phyloP scores from a whole-genome alignment of 192 early-diverging fungal species.

The Gonapodya sp. region DNA sequence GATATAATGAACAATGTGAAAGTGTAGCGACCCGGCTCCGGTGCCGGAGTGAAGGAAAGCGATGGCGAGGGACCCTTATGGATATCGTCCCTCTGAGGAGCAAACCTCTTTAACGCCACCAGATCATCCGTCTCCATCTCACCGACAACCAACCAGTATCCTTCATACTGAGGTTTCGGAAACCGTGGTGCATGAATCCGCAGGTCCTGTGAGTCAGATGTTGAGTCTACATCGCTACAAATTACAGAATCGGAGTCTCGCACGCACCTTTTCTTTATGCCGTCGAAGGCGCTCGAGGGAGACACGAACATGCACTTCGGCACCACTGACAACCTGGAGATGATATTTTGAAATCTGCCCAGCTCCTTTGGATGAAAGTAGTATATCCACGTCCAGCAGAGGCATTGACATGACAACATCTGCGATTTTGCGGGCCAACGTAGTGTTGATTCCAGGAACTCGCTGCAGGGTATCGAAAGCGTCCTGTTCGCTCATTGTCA shows the following conservation, averaged over 20 bases:
- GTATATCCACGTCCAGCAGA: background rate
- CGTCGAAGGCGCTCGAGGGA: background rate
- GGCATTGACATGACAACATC: background rate
- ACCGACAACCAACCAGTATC: conserved; percentile 85
- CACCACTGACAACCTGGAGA: background rate
- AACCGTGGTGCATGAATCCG: conserved; percentile 75
- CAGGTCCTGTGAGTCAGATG: conserved; percentile 21
- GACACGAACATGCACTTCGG: background rate
- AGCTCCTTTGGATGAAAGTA: background rate
- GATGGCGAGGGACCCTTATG: conserved; percentile 26
- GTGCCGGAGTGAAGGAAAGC: conserved; percentile 57
- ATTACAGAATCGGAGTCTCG: background rate
- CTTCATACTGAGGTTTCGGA: conserved; percentile 85
- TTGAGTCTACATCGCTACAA: too few species aligned
- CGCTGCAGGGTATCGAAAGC: conserved; percentile 18
- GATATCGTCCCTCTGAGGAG: conserved; percentile 19
- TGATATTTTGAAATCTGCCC: background rate
- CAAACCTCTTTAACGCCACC: conserved; percentile 68
- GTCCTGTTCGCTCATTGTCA: background rate
- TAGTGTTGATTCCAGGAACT: conserved; percentile 2
- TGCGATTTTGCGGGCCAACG: background rate
- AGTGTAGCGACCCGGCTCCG: conserved; percentile 43
- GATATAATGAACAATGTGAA: conserved; percentile 52
- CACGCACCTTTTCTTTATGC: too few species aligned
- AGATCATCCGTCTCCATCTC: conserved; percentile 53